Evolutionary conservation across 2,329 filamentous ascomycete species (phyloP), one percentile per base, ranked within the genome.

Genomic region (Neonectria sp.): DNA sequence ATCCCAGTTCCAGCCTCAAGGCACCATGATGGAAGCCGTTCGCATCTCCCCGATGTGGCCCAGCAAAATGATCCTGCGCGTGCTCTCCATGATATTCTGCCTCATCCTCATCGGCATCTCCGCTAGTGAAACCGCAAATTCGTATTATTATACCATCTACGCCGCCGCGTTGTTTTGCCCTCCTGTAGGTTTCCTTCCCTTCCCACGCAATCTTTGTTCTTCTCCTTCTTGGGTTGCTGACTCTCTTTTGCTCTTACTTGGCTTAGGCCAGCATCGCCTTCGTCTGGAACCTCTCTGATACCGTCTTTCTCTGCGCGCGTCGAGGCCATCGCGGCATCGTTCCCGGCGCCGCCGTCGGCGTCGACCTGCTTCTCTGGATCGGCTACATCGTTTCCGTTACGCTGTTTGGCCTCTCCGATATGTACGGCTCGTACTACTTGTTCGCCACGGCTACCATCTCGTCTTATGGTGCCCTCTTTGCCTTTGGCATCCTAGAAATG

Each of bases 361-460:
- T 69, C 21, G 69, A 71, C 45, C 55, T 71, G 48, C 15, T 71
- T 21, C 35, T 69, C 33, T 71, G 69, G 64, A 37, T 71, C n/a
- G 64, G 64, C 31, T 62, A 70, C 40, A 11, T 58, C 13, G 49
- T 46, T 9, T 31, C 43, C 15, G 11, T 43, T 52, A 48, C 53
- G 29, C 29, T 52, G 11, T 37, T 46, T 13, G 59, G 35, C 31
- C 25, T 65, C 25, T 25, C 52, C 11, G 55, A 35, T 21, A 21
- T 21, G 21, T 37, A 52, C 25, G 11, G 13, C 11, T 35, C 33
- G 9, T 56, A 46, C 46, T 37, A 21, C 21, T 21, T 21, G 21
- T 21, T 21, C 21, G 48, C 13, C 17, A 17, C 29, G 15, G 35
- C n/a, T 31, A 21, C 25, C 31, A 9, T 31, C 31, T 31, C 65